Base-by-base conservation (phyloP, 139 green algal species). In the Spirogloea muscicola region DNA sequence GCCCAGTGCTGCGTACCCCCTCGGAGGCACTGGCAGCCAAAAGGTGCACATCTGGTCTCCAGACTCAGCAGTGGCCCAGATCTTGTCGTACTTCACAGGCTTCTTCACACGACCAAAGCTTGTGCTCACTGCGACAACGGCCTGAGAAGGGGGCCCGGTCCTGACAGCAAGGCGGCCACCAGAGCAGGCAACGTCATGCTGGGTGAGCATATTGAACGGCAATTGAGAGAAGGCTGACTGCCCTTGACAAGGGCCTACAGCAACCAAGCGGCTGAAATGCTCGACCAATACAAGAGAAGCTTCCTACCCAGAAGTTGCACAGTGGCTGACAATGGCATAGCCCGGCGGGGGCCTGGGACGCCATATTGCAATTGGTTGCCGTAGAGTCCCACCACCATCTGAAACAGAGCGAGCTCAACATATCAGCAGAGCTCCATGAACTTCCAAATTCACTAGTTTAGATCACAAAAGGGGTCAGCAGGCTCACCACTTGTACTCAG, bases 241-340 rank as follows among this genome's bases (percentile, higher is more conserved):
- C n/a, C n/a, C n/a, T n/a, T n/a, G n/a, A n/a, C n/a, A n/a, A n/a
- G n/a, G n/a, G n/a, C n/a, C n/a, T n/a, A n/a, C n/a, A n/a, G n/a
- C n/a, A n/a, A n/a, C n/a, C n/a, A n/a, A n/a, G n/a, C n/a, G n/a
- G n/a, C n/a, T n/a, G n/a, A n/a, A n/a, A n/a, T n/a, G n/a, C n/a
- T n/a, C n/a, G n/a, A n/a, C n/a, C n/a, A n/a, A n/a, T n/a, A n/a
- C n/a, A n/a, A n/a, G n/a, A n/a, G n/a, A n/a, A n/a, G n/a, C n/a
- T n/a, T n/a, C 49, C 58, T 10, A 67, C 70, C 58, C 76, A 6
- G 33, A n/a, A 1, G 84, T 89, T 9, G 89, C 63, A 7, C 93
- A 87, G 58, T 96, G 86, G 4, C 92, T 92, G 3, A 91, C 57
- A 0, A 84, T 58, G 3, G 58, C 83, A 63, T 97, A 97, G 42